Percentiles rank a stretch among this genome's conserved stretches.
phyloP scores from a whole-genome alignment of 2,329 filamentous ascomycete genomes.

The Hypoxylon sp. region DNA sequence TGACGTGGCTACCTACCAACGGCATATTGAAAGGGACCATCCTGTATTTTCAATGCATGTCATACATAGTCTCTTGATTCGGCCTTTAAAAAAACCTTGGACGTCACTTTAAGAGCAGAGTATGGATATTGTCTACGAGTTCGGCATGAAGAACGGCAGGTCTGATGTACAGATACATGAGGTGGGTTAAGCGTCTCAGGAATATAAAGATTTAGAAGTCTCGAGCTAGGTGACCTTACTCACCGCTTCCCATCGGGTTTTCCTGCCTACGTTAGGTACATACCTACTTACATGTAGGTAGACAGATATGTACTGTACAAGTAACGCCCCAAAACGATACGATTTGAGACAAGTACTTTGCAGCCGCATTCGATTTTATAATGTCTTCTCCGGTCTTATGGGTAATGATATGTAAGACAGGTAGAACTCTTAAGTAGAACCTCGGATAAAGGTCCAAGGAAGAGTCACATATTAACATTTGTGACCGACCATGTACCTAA shows the following conservation, averaged over 20 bases:
- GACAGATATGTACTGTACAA: slow-evolving; percentile 22
- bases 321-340: slow-evolving; percentile 14
- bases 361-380: not conserved
- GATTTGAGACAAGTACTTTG: not conserved
- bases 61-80: not conserved
- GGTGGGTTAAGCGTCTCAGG: not conserved
- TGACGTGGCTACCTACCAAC: slow-evolving; percentile 41
- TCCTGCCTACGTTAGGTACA: slow-evolving; percentile 27
- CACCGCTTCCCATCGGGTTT: slow-evolving; percentile 38
- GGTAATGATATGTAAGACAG: not conserved
- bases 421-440: not conserved
- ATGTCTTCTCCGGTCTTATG: not conserved
- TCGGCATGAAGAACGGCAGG: not conserved
- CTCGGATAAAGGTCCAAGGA: not conserved
- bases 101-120: slow-evolving; percentile 8
- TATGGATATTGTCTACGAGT: not conserved
- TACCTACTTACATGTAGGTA: too few species aligned
- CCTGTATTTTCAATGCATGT: slow-evolving; percentile 24
- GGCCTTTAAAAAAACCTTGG: slow-evolving; percentile 17
- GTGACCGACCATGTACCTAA: not conserved
- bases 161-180: slow-evolving; percentile 13
- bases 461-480: not conserved
- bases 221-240: slow-evolving; percentile 18
- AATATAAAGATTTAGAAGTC: slow-evolving; percentile 10
- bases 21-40: slow-evolving; percentile 26